phyloP scores from a whole-genome alignment of 768 basidiomycete species.

The Dentipellis sp. region DNA sequence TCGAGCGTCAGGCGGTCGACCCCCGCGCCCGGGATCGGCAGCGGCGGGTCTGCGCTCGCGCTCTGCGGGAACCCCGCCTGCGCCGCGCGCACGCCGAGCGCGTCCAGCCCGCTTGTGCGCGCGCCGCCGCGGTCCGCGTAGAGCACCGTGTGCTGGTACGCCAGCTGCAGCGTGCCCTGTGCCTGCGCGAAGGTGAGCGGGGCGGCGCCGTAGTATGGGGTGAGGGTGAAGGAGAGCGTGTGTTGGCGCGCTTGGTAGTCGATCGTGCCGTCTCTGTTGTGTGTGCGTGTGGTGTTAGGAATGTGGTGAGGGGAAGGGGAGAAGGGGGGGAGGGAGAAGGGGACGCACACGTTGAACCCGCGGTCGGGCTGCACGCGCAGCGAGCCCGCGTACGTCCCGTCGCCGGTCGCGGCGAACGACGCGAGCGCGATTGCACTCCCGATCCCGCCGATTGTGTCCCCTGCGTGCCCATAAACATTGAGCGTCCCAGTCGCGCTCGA shows the following conservation, averaged over 20 bases:
- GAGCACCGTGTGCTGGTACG: slow-evolving; percentile 40
- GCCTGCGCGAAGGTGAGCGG: slow-evolving; percentile 41
- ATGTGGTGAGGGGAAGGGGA: background rate
- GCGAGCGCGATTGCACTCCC: slow-evolving; percentile 56
- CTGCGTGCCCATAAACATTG: slow-evolving; percentile 8
- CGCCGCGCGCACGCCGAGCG: slow-evolving; percentile 34
- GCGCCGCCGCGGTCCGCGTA: slow-evolving; percentile 36
- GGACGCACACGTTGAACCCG: slow-evolving; percentile 47
- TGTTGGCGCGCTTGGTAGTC: slow-evolving; percentile 62
- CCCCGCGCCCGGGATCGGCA: slow-evolving; percentile 38
- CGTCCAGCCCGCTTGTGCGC: slow-evolving; percentile 50
- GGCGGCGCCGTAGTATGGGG: slow-evolving; percentile 40
- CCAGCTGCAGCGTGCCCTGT: slow-evolving; percentile 39
- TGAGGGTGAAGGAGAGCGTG: slow-evolving; percentile 45
- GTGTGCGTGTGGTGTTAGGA: background rate
- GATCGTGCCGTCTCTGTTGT: slow-evolving; percentile 37
- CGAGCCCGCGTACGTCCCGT: slow-evolving; percentile 39
- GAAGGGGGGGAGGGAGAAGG: background rate
- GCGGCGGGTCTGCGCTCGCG: slow-evolving; percentile 30
- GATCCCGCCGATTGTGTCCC: slow-evolving; percentile 51
- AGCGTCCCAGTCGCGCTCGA: background rate
- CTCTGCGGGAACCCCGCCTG: slow-evolving; percentile 21
- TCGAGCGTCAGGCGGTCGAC: slow-evolving; percentile 45
- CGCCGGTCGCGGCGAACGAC: slow-evolving; percentile 27
- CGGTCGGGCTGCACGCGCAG: slow-evolving; percentile 49